These are phyloP conservation scores for Lipomyces japonicus DNA, from an alignment of 805 yeast species.

Conservation along the genomic window DNA sequence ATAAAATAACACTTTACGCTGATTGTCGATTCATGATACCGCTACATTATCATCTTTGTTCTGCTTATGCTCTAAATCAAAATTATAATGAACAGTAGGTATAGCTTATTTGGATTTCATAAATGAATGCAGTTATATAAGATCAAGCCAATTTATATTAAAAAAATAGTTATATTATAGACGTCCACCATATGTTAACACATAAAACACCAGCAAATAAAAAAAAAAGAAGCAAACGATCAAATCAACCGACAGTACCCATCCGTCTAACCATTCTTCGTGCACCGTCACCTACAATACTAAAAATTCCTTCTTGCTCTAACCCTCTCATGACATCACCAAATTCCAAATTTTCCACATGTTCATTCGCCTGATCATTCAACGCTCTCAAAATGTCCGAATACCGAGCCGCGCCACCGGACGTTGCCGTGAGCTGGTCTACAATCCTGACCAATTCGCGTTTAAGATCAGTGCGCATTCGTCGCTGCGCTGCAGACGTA, in stretches of 20 bases:
- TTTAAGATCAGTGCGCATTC: slow-evolving; percentile 66
- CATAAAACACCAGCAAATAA: too few species aligned
- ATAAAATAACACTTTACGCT: too few species aligned
- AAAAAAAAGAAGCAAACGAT: too few species aligned
- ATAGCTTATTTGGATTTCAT: too few species aligned
- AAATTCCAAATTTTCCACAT: slow-evolving; percentile 68
- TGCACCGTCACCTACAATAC: slow-evolving; percentile 67
- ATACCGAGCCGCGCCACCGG: slow-evolving; percentile 51
- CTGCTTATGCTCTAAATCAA: too few species aligned
- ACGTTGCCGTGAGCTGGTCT: slow-evolving; percentile 33
- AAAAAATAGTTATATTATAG: too few species aligned
- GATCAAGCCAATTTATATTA: too few species aligned
- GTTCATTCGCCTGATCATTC: slow-evolving; percentile 61
- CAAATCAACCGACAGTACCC: slow-evolving; percentile 11
- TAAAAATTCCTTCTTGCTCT: slow-evolving; percentile 65
- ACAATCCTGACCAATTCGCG: slow-evolving; percentile 56
- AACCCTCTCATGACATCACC: slow-evolving; percentile 63
- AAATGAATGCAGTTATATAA: too few species aligned
- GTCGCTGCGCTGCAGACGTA: slow-evolving; percentile 80
- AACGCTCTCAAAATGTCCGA: slow-evolving; percentile 56
- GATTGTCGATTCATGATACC: too few species aligned
- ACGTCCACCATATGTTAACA: too few species aligned
- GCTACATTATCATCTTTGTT: too few species aligned
- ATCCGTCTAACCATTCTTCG: slow-evolving; percentile 52
- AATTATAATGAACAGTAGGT: too few species aligned